phyloP scores from a whole-genome alignment of 257 asterid genomes.

The Primulina eburnea region DNA sequence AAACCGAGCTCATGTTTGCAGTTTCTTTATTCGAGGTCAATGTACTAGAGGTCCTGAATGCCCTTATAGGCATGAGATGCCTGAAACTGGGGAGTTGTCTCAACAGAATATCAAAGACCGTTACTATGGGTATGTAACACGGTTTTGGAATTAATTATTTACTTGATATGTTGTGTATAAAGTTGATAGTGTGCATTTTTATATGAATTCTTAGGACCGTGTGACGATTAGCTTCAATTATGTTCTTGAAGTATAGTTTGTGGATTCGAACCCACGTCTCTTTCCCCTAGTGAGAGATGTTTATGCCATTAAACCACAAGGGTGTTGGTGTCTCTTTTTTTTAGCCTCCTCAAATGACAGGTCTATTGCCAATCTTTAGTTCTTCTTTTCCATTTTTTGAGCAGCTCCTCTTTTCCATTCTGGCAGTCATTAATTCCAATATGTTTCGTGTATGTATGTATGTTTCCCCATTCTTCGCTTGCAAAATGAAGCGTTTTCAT shows the following conservation, averaged over 20 bases:
- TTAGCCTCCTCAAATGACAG: no score
- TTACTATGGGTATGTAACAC: constrained; percentile 76
- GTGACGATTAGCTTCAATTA: not conserved
- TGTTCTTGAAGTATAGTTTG: no score
- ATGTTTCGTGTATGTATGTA: not conserved
- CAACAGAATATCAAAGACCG: constrained; percentile 97
- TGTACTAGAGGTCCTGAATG: constrained; percentile 99
- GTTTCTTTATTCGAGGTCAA: constrained; percentile 92
- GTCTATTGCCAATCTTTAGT: not conserved
- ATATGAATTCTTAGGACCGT: constrained; percentile 9
- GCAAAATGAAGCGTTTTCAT: not conserved
- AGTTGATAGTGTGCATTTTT: not conserved
- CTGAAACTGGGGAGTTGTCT: constrained; percentile 92
- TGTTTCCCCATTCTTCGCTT: not conserved
- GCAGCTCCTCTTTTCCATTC: not conserved
- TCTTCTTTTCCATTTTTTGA: not conserved
- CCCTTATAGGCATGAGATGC: constrained; percentile 99
- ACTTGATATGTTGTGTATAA: not conserved
- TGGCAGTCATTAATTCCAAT: not conserved
- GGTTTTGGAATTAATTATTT: constrained; percentile 4
- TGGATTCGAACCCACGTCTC: not conserved
- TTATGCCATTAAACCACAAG: not conserved
- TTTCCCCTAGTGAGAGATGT: no score
- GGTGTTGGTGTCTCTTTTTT: not conserved
- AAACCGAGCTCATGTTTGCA: constrained; percentile 95